Percentiles rank a stretch among this genome's conserved stretches.
Evolutionary conservation across 306 rosid genomes (phyloP).

Genomic region (Vigna nakashimae): DNA sequence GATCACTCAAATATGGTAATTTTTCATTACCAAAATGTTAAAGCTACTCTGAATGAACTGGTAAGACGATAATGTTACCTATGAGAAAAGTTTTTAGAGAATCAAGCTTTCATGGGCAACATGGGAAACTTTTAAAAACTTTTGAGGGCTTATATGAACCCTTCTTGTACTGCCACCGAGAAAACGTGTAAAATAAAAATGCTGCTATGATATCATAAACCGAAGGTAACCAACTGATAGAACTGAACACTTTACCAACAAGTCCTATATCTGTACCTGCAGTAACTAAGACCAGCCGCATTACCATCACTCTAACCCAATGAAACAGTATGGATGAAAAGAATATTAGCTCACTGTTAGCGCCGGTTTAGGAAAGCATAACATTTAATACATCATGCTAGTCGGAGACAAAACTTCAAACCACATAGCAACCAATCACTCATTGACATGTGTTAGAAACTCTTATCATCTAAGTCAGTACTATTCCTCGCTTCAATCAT

Average conservation of each 20-base stretch:
- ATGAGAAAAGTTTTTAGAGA: no score
- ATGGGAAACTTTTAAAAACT: no score
- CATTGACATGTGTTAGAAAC: constrained; percentile 57
- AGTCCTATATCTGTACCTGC: constrained; percentile 42
- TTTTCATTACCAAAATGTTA: not conserved
- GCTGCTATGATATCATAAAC: constrained; percentile 27
- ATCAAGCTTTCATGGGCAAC: no score
- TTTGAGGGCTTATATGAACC: not conserved
- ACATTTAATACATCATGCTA: constrained; percentile 50
- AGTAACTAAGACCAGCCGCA: constrained; percentile 42
- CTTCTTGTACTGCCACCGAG: not conserved
- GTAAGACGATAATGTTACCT: not conserved
- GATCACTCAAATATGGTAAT: not conserved
- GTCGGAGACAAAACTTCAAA: constrained; percentile 54
- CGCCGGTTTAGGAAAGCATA: constrained; percentile 40
- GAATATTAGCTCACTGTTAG: constrained; percentile 49
- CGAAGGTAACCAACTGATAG: constrained; percentile 23
- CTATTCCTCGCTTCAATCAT: constrained; percentile 54
- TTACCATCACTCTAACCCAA: constrained; percentile 37
- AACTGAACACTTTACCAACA: constrained; percentile 41
- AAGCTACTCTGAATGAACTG: not conserved
- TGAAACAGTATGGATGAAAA: constrained; percentile 37
- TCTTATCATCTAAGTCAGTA: constrained; percentile 61
- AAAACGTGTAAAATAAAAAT: constrained; percentile 39
- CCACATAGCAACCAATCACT: constrained; percentile 49